These are phyloP conservation scores for Entomortierella parvispora DNA, from an alignment of 192 early-diverging fungal genomes.

Conservation along the genomic window DNA sequence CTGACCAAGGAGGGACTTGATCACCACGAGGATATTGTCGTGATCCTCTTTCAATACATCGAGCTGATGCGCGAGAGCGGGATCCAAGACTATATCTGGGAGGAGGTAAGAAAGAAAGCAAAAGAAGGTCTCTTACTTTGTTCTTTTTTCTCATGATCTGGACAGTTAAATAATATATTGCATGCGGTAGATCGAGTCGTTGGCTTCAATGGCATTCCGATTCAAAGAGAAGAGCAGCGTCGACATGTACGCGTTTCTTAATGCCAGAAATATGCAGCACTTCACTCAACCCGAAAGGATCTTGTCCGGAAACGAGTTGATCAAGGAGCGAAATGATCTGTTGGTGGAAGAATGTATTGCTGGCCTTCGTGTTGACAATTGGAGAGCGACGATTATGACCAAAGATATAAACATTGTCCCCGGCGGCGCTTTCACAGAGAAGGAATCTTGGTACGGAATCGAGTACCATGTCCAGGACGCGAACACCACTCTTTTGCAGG, in stretches of 20 bases:
- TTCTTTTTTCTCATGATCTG: no score
- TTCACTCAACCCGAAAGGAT: constrained; percentile 70
- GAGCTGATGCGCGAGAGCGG: constrained; percentile 73
- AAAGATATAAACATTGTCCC: constrained; percentile 12
- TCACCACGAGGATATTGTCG: constrained; percentile 82
- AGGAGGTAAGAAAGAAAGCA: constrained; percentile 70
- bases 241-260: constrained; percentile 64
- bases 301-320: constrained; percentile 72
- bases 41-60: constrained; percentile 88
- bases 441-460: constrained; percentile 84
- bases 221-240: constrained; percentile 80
- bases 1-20: constrained; percentile 80
- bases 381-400: constrained; percentile 52
- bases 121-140: constrained; percentile 47
- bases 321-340: constrained; percentile 66
- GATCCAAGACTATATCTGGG: constrained; percentile 80
- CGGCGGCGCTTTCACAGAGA: constrained; percentile 56
- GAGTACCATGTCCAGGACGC: constrained; percentile 75
- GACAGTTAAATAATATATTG: no score
- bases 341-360: constrained; percentile 68
- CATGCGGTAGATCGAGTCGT: constrained; percentile 43
- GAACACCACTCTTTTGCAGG: constrained; percentile 56
- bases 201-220: constrained; percentile 63
- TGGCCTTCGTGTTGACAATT: constrained; percentile 63
- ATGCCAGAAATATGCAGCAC: constrained; percentile 79